Evolutionary conservation across 169 alveolate species (phyloP).

Genomic region (Cyclospora cayetanensis): DNA sequence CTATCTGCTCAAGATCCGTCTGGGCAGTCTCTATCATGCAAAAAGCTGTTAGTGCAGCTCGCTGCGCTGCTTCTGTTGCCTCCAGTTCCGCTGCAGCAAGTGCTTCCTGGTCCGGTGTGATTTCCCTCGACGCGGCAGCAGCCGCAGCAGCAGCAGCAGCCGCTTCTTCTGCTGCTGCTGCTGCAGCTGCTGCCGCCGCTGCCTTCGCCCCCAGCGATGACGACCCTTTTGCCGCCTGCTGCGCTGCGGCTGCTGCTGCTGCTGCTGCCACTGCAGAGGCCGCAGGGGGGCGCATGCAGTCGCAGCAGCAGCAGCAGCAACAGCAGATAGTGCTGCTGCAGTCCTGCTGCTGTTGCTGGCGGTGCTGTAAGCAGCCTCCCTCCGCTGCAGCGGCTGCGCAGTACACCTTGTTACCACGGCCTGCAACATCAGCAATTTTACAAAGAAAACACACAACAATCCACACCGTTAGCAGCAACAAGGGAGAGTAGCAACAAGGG

Average conservation of each 20-base stretch:
- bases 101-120: background rate
- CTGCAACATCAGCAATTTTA: constrained; percentile 3
- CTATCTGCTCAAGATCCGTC: too few species aligned
- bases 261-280: background rate
- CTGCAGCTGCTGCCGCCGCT: constrained; percentile 23
- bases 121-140: background rate
- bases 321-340: background rate
- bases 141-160: constrained; percentile 22
- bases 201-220: background rate
- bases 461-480: background rate
- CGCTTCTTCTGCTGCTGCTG: constrained; percentile 7
- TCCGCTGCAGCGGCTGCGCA: constrained; percentile 30
- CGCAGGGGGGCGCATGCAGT: constrained; percentile 10
- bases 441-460: background rate
- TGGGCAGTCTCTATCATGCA: too few species aligned
- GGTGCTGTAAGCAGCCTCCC: background rate
- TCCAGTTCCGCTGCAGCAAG: constrained; percentile 50
- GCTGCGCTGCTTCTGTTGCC: constrained; percentile 12
- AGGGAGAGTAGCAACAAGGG: too few species aligned
- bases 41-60: too few species aligned
- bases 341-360: background rate
- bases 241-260: constrained; percentile 39
- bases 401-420: constrained; percentile 8
- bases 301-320: constrained; percentile 23
- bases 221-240: background rate